Conservation (phyloP, 2,329 filamentous ascomycete species). For the Xylaria digitata region DNA sequence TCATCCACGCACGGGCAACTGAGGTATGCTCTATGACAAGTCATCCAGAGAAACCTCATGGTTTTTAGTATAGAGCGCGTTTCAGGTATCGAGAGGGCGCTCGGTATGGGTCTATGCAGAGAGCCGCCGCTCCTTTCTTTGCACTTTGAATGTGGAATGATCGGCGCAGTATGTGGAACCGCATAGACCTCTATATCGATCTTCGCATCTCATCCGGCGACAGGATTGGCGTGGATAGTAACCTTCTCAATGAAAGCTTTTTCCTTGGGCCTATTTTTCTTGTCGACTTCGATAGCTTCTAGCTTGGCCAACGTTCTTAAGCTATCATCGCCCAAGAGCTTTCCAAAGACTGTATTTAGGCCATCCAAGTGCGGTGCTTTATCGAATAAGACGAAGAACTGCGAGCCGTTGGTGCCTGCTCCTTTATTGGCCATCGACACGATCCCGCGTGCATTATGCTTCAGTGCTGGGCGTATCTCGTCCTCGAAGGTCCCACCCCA, state of each 20-base stretch:
- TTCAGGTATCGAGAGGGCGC: neutral
- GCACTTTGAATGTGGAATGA: neutral
- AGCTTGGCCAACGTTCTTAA: conserved; percentile 75
- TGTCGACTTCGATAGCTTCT: conserved; percentile 78
- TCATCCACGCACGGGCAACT: neutral
- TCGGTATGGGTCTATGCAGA: neutral
- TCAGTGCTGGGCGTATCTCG: conserved; percentile 78
- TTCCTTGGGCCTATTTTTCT: conserved; percentile 79
- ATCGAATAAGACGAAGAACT: conserved; percentile 85
- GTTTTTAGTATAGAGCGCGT: too few relatives aligned
- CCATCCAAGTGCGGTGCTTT: conserved; percentile 84
- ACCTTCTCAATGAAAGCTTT: conserved; percentile 74
- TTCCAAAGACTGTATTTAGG: conserved; percentile 85
- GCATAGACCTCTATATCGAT: neutral
- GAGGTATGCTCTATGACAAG: neutral
- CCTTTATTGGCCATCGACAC: conserved; percentile 85
- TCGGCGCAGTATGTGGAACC: neutral
- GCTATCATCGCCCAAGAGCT: conserved; percentile 74
- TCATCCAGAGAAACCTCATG: neutral
- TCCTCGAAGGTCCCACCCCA: conserved; percentile 81
- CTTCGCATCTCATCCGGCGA: conserved; percentile 65
- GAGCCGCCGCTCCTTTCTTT: neutral
- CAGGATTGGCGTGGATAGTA: conserved; percentile 82
- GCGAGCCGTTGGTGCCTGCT: conserved; percentile 77
- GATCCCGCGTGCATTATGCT: conserved; percentile 75